Evolutionary conservation across 306 rosid genomes (phyloP), one percentile per base, ranked within the genome.

Genomic region (Hylodesmum podocarpum): DNA sequence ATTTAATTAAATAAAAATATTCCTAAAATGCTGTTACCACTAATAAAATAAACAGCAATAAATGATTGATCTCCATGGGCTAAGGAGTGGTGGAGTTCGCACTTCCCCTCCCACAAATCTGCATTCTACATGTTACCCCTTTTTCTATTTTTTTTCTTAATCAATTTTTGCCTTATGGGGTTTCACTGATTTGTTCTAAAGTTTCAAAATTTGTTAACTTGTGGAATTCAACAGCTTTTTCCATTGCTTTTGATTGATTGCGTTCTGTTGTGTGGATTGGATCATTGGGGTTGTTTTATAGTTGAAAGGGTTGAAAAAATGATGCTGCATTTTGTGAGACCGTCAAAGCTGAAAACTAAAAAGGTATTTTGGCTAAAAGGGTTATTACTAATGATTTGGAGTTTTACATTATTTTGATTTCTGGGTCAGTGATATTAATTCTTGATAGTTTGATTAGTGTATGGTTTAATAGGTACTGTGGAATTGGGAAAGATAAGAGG

Each of bases 321-420:
- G 96, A 78, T 92, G 96, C 86, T 92, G 51, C 88, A 84, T 31
- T 90, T 76, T 80, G 80, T 16, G 55, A 83, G 79, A 73, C 92
- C 90, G n/a, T 84, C 90, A 11, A 88, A 90, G 80, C 85, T 88
- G 40, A 92, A 75, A 83, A 92, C 97, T 19, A 92, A 83, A 75
- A 81, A 83, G 97, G 96, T 90, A 78, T 14, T 54, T 59, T 34
- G 51, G n/a, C 34, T 27, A 10, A 8, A 27, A 2, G 49, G 4
- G 33, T 6, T 47, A 9, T 27, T 12, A 1, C 44, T 4, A 12
- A 21, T 57, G 8, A 10, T 61, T 24, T 50, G 27, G 16, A 15
- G 25, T 65, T 57, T 71, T 40, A 3, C n/a, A 7, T 0, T 36
- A 22, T 78, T 63, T 27, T 59, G 22, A 9, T 28, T 69, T 68